A percentile compares a stretch with the other conserved stretches of the same genome.
phyloP scores from a whole-genome alignment of 73 alveolate genomes.

The Paramecium bursaria region DNA sequence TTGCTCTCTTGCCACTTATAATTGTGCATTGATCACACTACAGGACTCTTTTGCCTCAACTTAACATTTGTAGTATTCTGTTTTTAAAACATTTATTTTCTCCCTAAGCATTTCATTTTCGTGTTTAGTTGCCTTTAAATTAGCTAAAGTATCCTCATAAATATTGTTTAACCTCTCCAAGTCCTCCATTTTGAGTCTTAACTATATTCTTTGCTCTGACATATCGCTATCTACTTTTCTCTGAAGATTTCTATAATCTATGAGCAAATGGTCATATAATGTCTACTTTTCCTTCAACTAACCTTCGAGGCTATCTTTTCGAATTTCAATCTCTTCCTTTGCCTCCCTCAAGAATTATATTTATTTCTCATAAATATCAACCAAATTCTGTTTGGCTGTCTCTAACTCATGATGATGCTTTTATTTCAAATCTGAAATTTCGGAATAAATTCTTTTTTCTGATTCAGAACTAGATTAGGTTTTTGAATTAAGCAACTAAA shows the following conservation, averaged over 20 bases:
- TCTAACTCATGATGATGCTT: conserved; percentile 84
- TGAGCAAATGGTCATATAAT: conserved; percentile 80
- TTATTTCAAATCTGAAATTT: conserved; percentile 81
- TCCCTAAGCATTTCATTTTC: conserved; percentile 83
- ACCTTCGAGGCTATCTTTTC: conserved; percentile 73
- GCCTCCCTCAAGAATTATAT: conserved; percentile 81
- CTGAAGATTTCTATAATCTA: conserved; percentile 79
- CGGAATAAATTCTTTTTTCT: conserved; percentile 77
- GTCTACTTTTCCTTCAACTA: conserved; percentile 78
- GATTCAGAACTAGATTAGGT: conserved; percentile 74
- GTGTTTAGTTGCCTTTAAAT: conserved; percentile 78
- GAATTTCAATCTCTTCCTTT: conserved; percentile 79
- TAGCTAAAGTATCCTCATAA: conserved; percentile 86
- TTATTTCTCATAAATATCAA: conserved; percentile 84
- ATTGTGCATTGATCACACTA: conserved; percentile 83
- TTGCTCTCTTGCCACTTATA: conserved; percentile 84
- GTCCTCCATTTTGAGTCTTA: conserved; percentile 79
- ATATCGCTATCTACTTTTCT: conserved; percentile 81
- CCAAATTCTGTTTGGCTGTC: conserved; percentile 73
- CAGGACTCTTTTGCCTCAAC: conserved; percentile 72
- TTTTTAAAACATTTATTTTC: conserved; percentile 81
- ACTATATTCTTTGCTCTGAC: conserved; percentile 75
- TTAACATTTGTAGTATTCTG: conserved; percentile 85
- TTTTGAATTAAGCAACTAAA: conserved; percentile 77
- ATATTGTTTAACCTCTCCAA: conserved; percentile 75